Base-by-base conservation (phyloP, 129 eudicot genomes). In the Lonicera japonica region DNA sequence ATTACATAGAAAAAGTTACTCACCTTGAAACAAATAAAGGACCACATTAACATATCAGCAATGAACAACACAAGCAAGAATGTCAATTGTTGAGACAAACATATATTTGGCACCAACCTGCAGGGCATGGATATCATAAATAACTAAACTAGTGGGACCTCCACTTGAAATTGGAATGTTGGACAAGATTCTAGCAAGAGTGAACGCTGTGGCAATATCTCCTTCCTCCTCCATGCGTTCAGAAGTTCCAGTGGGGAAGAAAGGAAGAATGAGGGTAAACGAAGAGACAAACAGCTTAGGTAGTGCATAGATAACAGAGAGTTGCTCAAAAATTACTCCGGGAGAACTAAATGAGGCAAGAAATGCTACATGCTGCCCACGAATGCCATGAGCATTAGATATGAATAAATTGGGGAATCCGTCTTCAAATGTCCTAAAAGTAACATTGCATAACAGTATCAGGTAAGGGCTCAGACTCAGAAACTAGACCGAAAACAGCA, bases 151-250 rank as follows among this genome's bases (percentile, higher is more conserved):
- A 61, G 99, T 85, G 41, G 99, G 99, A 17, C 99, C 99, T 19
- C 99, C 96, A 70, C 91, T 76, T 18, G 89, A 80, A 45, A 87
- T 85, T 8, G 99, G 99, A 66, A 88, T 83, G 69, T 85, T 85
- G 11, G 99, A 92, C 72, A 92, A 75, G 54, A 88, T 80, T 58
- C 96, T 85, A 58, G 99, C 99, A 53, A 92, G 96, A 22, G 99
- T 87, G 66, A 92, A 88, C 40, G 99, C 99, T 12, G 99, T 92
- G 57, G 99, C 99, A 47, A 92, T 80, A 76, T 92, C 99, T 25
- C 99, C 99, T 79, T 92, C 99, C 21, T 87, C 99, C 70, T 92
- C 99, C 96, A 92, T 92, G 14, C 99, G 87, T 56, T 92, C 99
- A 54, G 89, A 92, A 45, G 99, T 92, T 25, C 96, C 99, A 2